Percentiles rank a stretch among this genome's conserved stretches.
Conservation (phyloP, 23 red algal genomes). For the Gracilaria gracilis region DNA sequence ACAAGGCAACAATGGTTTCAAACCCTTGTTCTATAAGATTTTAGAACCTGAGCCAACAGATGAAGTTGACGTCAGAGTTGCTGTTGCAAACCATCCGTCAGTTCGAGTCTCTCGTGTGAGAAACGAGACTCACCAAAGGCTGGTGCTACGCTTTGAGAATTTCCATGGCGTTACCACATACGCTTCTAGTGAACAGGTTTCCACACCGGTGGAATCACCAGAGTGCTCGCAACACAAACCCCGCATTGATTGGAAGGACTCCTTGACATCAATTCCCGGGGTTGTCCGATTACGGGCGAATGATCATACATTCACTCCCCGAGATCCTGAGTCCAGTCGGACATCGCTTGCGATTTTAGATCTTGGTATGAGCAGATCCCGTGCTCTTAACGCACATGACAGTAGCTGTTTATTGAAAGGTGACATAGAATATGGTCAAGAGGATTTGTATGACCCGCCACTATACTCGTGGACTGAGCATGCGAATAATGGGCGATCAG, state of each 20-base stretch:
- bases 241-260: not conserved
- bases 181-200: constrained; percentile 24
- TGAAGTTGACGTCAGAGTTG: constrained; percentile 86
- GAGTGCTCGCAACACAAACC: not conserved
- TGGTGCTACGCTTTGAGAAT: constrained; percentile 74
- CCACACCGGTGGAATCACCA: not conserved
- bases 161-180: constrained; percentile 57
- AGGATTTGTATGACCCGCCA: not conserved
- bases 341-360: constrained; percentile 24
- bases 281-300: constrained; percentile 6
- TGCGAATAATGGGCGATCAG: not conserved
- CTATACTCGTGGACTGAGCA: not conserved
- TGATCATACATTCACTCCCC: not conserved
- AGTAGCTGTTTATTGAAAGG: not conserved
- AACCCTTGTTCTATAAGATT: constrained; percentile 94
- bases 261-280: not conserved
- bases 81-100: constrained; percentile 78
- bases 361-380: not conserved
- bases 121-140: constrained; percentile 67
- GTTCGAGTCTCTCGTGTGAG: constrained; percentile 75
- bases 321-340: not conserved
- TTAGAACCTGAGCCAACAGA: constrained; percentile 73
- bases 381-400: not conserved
- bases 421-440: not conserved
- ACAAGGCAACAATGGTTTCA: constrained; percentile 76